Base-by-base conservation (phyloP, 2,329 filamentous ascomycete genomes). In the Furcasterigmium furcatum region DNA sequence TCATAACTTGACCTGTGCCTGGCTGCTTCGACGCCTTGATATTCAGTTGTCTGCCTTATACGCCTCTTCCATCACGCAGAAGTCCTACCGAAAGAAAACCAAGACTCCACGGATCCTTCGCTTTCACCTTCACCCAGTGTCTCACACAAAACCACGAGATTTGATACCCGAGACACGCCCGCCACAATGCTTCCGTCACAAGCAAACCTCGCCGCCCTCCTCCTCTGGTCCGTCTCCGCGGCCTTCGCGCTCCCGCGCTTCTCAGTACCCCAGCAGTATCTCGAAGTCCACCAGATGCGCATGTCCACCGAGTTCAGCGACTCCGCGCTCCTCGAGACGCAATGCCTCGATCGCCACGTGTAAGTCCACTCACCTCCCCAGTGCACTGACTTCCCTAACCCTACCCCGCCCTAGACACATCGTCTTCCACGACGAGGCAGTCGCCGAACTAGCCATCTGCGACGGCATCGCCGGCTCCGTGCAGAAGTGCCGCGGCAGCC, bases 391-490 rank as follows among this genome's bases (percentile, higher is more conserved):
- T 35, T 30, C 4, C n/a, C n/a, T n/a, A n/a, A n/a, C n/a, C n/a
- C n/a, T n/a, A n/a, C n/a, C n/a, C n/a, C n/a, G n/a, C 12, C 3
- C 9, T 34, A 51, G 66, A 7, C 61, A 67, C 48, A 71, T 74
- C 49, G 64, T 70, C 50, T 68, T 68, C 54, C 74, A 79, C 56
- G 75, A 79, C 57, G 66, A 68, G 34, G 69, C 70, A 48, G 71
- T 72, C 12, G 72, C 72, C 8, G 60, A 75, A 52, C 66, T 77
- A 12, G 60, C 57, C 44, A 76, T 76, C 60, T 79, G 75, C 60
- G 40, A 42, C 42, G 70, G 84, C 46, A 77, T 77, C 48, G 66
- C 73, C 0, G 72, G 71, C 14, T 53, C 62, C 12, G 70, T 72
- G 43, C 59, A 65, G 41, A 66, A 71, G 53, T 79, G 77, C 55